These are phyloP conservation scores for Hypholoma fasciculare DNA, from an alignment of 768 basidiomycete species.

Conservation along the genomic window DNA sequence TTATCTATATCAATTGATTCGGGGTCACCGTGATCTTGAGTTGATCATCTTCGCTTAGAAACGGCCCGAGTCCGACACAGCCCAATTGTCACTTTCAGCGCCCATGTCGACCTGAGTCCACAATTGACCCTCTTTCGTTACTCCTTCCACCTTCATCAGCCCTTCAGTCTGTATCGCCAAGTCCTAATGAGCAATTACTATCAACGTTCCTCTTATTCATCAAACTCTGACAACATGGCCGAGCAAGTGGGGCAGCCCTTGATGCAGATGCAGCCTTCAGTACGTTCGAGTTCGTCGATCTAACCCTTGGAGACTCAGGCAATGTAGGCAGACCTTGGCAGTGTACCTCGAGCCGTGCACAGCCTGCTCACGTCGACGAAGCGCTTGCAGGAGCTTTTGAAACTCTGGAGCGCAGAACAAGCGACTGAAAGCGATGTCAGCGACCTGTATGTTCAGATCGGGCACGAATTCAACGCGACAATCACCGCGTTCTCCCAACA, in stretches of 20 bases:
- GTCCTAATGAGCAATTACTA: constrained; percentile 5
- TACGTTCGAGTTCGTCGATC: neutral
- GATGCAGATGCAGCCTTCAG: neutral
- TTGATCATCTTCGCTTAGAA: neutral
- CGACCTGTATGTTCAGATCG: constrained; percentile 87
- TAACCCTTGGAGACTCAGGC: neutral
- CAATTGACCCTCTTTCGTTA: neutral
- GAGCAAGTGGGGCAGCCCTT: neutral
- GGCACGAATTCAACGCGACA: constrained; percentile 84
- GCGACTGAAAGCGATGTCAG: constrained; percentile 75
- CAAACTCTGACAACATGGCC: neutral
- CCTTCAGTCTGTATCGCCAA: neutral
- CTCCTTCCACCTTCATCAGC: neutral
- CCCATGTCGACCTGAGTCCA: neutral
- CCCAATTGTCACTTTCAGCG: neutral
- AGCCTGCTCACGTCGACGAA: constrained; percentile 81
- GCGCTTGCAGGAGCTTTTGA: constrained; percentile 71
- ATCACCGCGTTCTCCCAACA: constrained; percentile 73
- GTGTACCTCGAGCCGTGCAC: constrained; percentile 63
- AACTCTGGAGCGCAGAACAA: constrained; percentile 62
- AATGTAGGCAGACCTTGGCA: constrained; percentile 23
- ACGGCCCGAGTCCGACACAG: neutral
- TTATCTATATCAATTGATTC: neutral
- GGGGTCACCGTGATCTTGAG: neutral
- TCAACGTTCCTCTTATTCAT: neutral